These are phyloP conservation scores for Chytridium lagenaria DNA, from an alignment of 371 early-diverging fungal genomes.

Conservation along the genomic window DNA sequence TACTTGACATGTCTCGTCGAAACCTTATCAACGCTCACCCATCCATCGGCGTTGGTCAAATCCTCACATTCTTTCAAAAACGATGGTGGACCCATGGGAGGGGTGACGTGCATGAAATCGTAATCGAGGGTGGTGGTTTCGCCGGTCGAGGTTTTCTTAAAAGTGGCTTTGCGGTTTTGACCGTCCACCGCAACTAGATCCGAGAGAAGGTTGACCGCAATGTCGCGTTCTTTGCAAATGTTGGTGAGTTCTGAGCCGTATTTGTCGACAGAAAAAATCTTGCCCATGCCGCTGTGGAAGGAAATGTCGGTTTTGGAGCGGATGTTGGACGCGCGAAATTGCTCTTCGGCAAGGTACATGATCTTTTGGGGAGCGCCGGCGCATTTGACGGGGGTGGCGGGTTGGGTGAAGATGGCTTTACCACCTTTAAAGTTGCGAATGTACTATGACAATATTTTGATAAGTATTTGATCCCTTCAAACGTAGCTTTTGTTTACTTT, in stretches of 20 bases:
- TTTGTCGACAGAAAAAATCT: slow-evolving; percentile 89
- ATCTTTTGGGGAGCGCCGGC: slow-evolving; percentile 94
- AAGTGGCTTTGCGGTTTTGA: slow-evolving; percentile 72
- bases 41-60: slow-evolving; percentile 80
- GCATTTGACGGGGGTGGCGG: slow-evolving; percentile 87
- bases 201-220: slow-evolving; percentile 71
- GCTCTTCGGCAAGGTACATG: slow-evolving; percentile 86
- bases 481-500: too few species aligned
- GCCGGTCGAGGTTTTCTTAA: slow-evolving; percentile 55
- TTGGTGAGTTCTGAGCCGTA: slow-evolving; percentile 75
- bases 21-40: slow-evolving; percentile 80
- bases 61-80: slow-evolving; percentile 71
- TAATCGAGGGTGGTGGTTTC: slow-evolving; percentile 59
- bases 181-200: slow-evolving; percentile 76
- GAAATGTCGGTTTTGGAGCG: slow-evolving; percentile 73
- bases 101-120: slow-evolving; percentile 88
- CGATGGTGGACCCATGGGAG: slow-evolving; percentile 77
- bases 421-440: slow-evolving; percentile 78
- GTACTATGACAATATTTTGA: slow-evolving; percentile 53
- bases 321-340: slow-evolving; percentile 64
- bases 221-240: slow-evolving; percentile 72
- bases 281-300: slow-evolving; percentile 79
- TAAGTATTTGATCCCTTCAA: too few species aligned
- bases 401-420: slow-evolving; percentile 90
- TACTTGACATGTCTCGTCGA: slow-evolving; percentile 82